Conservation (phyloP, 352 stramenopile genomes). For the Saprolegnia parasitica region DNA sequence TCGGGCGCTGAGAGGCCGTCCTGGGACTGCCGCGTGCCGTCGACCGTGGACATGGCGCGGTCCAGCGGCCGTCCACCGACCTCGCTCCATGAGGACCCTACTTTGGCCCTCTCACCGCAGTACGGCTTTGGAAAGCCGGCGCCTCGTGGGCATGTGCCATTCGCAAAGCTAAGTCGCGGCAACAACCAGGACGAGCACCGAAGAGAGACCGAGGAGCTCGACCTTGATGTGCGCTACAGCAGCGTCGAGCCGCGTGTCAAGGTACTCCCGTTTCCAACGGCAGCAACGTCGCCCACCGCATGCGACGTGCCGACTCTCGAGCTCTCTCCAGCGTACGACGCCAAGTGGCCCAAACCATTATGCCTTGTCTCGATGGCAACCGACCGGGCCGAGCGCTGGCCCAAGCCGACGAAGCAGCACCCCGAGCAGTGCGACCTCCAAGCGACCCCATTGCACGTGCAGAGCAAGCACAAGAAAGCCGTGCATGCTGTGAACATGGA, state of each 20-base stretch:
- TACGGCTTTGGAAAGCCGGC: slow-evolving; percentile 15
- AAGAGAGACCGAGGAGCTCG: background rate
- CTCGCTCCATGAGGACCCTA: background rate
- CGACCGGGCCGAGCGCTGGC: background rate
- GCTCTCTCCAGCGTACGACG: background rate
- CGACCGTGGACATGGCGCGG: background rate
- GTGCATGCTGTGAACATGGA: background rate
- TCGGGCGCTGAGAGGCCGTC: background rate
- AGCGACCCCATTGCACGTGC: background rate
- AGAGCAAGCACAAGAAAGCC: slow-evolving; percentile 6
- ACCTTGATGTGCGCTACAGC: background rate
- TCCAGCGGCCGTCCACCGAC: background rate
- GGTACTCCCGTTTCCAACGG: background rate
- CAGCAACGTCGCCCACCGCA: background rate
- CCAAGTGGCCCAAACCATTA: background rate
- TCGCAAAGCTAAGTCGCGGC: background rate
- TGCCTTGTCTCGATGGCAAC: background rate
- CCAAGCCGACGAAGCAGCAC: background rate
- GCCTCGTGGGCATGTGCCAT: background rate
- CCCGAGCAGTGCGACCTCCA: slow-evolving; percentile 8
- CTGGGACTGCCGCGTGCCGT: background rate
- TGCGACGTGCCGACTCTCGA: background rate
- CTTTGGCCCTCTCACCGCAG: background rate
- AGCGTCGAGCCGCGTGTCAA: background rate
- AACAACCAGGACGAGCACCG: background rate